Evolutionary conservation across 2,329 filamentous ascomycete species (phyloP).

Genomic region (Macrophomina pseudophaseolina): DNA sequence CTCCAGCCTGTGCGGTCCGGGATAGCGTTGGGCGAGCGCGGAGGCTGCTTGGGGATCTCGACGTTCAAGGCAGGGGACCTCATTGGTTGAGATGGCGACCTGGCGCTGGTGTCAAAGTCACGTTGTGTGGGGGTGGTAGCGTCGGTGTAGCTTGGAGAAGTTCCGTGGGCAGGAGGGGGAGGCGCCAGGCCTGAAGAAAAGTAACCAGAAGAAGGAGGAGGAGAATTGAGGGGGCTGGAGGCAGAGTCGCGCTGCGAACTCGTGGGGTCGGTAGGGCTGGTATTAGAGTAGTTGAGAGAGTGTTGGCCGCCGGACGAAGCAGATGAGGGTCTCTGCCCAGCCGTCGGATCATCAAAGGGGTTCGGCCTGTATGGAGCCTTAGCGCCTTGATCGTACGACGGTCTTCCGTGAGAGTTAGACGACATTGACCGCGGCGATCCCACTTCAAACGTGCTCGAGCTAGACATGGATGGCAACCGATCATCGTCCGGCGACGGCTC

Average conservation of each 20-base stretch:
- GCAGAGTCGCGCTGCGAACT: constrained; percentile 26
- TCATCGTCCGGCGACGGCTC: constrained; percentile 30
- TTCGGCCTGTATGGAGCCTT: constrained; percentile 18
- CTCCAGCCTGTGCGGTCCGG: constrained; percentile 20
- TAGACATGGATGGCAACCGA: constrained; percentile 40
- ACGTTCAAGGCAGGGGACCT: constrained; percentile 24
- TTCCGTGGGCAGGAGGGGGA: constrained; percentile 20
- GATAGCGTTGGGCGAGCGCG: constrained; percentile 13
- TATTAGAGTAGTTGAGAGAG: constrained; percentile 21
- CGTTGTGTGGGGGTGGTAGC: constrained; percentile 24
- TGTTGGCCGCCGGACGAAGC: constrained; percentile 16
- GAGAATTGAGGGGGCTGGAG: constrained; percentile 18
- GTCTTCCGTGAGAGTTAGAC: constrained; percentile 25
- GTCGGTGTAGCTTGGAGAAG: constrained; percentile 12
- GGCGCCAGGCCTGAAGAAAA: constrained; percentile 22
- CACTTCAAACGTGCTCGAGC: constrained; percentile 36
- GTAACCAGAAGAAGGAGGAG: constrained; percentile 13
- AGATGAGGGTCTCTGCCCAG: constrained; percentile 24
- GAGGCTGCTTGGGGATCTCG: constrained; percentile 26
- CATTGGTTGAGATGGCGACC: constrained; percentile 14
- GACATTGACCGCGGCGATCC: constrained; percentile 32
- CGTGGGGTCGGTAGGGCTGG: constrained; percentile 25
- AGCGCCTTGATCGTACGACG: constrained; percentile 24
- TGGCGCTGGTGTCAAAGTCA: constrained; percentile 23
- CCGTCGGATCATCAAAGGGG: constrained; percentile 26